Percentiles rank a stretch among this genome's conserved stretches.
Conservation (phyloP, 768 basidiomycete genomes). For the Mycena floridula region DNA sequence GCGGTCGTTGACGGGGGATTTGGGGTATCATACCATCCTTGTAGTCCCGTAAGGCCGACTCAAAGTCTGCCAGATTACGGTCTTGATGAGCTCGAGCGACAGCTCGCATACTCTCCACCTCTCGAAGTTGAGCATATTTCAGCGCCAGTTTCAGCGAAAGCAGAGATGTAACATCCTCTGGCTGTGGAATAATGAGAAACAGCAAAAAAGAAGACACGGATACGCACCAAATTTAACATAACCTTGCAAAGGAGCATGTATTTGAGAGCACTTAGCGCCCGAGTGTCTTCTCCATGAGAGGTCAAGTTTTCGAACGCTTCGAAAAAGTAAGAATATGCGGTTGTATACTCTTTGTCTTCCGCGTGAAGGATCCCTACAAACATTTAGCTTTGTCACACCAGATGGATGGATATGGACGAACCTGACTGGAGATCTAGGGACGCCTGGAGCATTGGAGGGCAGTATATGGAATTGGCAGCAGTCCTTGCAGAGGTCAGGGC, state of each 20-base stretch:
- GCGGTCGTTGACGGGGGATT: background rate
- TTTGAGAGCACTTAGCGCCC: slow-evolving; percentile 81
- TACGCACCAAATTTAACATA: slow-evolving; percentile 87
- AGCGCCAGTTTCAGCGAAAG: slow-evolving; percentile 81
- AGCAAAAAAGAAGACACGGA: background rate
- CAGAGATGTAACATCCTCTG: slow-evolving; percentile 89
- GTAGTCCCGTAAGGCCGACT: slow-evolving; percentile 82
- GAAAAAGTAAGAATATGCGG: slow-evolving; percentile 95
- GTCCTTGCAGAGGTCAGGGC: slow-evolving; percentile 87
- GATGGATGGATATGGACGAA: background rate
- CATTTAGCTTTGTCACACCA: background rate
- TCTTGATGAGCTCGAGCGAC: slow-evolving; percentile 93
- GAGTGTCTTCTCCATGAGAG: slow-evolving; percentile 63
- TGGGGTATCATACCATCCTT: slow-evolving; percentile 50
- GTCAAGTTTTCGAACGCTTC: slow-evolving; percentile 92
- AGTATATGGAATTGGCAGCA: slow-evolving; percentile 94
- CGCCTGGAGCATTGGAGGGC: slow-evolving; percentile 36
- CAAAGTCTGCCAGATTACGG: slow-evolving; percentile 84
- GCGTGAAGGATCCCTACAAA: slow-evolving; percentile 76
- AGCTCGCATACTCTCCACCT: slow-evolving; percentile 94
- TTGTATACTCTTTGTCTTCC: slow-evolving; percentile 97
- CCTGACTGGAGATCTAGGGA: slow-evolving; percentile 46
- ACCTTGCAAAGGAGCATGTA: slow-evolving; percentile 99
- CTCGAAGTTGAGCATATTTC: slow-evolving; percentile 81
- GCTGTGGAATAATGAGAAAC: slow-evolving; percentile 35